Base-by-base conservation (phyloP, 2,329 filamentous ascomycete genomes). In the Nannizziopsis arthrosporioides region DNA sequence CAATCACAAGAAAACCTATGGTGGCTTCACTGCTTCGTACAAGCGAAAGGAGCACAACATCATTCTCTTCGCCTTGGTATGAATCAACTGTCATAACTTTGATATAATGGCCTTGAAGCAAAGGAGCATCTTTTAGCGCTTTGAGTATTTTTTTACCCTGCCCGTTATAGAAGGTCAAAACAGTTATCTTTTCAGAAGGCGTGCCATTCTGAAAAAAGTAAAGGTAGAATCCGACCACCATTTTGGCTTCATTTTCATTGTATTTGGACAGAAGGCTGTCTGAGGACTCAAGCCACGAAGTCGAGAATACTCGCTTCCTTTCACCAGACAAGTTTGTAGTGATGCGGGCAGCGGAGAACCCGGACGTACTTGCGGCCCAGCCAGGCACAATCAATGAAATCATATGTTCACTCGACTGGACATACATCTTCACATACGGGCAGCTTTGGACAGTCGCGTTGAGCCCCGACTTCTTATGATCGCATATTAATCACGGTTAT, bases 1-100 rank as follows among this genome's bases (percentile, higher is more conserved):
- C 70, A 10, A 83, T 78, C 1, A 74, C 71, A 1, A 94, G 70
- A 56, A 94, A 95, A 0, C 89, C 89, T 27, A 88, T 81, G 0
- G 70, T 68, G 1, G 67, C 57, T 1, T 60, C 54, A 32, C 82
- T 83, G 54, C 82, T 88, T 38, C 89, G 77, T 2, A 92, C 87
- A 0, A 94, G 69, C 0, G 88, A 94, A 0, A 94, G 68, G 1
- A 94, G 61, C 8, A 95, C 73, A 7, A 94, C 72, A 17, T 89
- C 84, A 53, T 94, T 94, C 61, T 94, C 87, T 57, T 94, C 87
- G 10, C 88, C 88, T 62, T 94, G 88, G 58, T 90, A 94, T 0
- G 84, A 85, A 58, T 94, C 89, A 0, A 95, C 85, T 0, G 88
- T 94, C 31, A 78, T 77, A 1, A 94, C 81, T 1, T 82, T 82